Conservation (phyloP, 352 stramenopile species). For the Phytopythium kandeliae region DNA sequence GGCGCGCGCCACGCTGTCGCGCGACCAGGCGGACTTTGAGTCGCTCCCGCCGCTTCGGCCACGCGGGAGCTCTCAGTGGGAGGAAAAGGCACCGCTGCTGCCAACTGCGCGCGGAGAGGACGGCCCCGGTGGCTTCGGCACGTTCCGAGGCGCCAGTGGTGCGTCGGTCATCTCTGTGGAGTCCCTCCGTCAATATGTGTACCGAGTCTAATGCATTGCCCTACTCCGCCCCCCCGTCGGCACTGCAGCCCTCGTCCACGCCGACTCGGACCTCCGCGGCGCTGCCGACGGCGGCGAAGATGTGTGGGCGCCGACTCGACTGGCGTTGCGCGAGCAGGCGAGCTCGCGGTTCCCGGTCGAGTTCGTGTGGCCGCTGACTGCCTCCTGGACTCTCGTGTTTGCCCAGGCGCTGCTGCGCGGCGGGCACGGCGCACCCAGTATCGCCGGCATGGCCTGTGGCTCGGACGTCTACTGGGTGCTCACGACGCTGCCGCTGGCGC, state of each 20-base stretch:
- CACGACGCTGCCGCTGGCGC: conserved; percentile 76
- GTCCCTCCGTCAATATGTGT: neutral
- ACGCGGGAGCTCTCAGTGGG: conserved; percentile 2
- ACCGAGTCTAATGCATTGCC: neutral
- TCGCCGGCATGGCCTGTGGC: conserved; percentile 93
- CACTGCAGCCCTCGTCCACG: conserved; percentile 40
- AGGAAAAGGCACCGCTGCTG: conserved; percentile 9
- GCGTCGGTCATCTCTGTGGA: neutral
- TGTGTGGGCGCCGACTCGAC: conserved; percentile 23
- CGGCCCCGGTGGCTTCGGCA: conserved; percentile 24
- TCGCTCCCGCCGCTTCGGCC: conserved; percentile 40
- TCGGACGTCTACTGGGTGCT: conserved; percentile 90
- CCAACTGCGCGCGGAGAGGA: conserved; percentile 11
- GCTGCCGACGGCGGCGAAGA: conserved; percentile 36
- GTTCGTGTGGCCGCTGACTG: conserved; percentile 49
- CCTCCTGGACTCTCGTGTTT: conserved; percentile 66
- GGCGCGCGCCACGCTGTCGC: conserved; percentile 24
- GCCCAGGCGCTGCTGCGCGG: conserved; percentile 70
- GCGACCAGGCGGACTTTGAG: conserved; percentile 68
- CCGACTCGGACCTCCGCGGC: too few relatives aligned
- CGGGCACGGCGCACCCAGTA: conserved; percentile 55
- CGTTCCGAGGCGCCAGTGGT: conserved; percentile 15
- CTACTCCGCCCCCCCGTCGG: conserved; percentile 25
- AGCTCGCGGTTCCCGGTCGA: conserved; percentile 45
- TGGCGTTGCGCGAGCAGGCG: conserved; percentile 39